These are phyloP conservation scores for Hanseniaspora clermontiae DNA, from an alignment of 805 yeast species.

Conservation along the genomic window DNA sequence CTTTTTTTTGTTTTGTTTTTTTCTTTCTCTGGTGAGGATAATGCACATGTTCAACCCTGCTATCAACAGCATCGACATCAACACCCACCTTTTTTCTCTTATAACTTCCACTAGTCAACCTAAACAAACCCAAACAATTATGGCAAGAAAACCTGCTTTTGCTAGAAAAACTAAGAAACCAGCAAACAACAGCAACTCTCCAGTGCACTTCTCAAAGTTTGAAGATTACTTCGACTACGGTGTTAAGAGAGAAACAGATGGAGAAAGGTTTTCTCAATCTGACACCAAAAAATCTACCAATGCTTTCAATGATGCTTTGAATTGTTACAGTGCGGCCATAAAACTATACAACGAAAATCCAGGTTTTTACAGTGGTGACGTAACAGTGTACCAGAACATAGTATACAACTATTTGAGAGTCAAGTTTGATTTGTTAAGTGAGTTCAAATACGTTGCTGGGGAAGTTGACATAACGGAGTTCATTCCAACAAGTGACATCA, in stretches of 20 bases:
- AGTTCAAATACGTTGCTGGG: constrained; percentile 24
- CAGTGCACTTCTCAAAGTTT: constrained; percentile 16
- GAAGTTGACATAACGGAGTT: constrained; percentile 24
- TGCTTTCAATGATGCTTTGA: constrained; percentile 22
- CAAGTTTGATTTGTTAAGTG: constrained; percentile 23
- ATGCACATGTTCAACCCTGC: too few species aligned
- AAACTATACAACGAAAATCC: background rate
- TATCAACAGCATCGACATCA: too few species aligned
- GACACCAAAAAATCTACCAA: constrained; percentile 25
- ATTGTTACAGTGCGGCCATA: constrained; percentile 27
- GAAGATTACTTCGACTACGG: constrained; percentile 27
- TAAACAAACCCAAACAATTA: background rate
- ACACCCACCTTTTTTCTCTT: too few species aligned
- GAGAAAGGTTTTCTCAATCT: constrained; percentile 28
- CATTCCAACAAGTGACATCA: constrained; percentile 17
- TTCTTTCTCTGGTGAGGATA: too few species aligned
- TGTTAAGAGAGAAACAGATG: constrained; percentile 25
- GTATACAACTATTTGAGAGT: constrained; percentile 25
- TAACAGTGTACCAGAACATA: constrained; percentile 28
- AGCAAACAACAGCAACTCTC: background rate
- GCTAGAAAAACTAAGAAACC: background rate
- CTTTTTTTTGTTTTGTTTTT: too few species aligned
- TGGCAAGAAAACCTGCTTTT: constrained; percentile 12
- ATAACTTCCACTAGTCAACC: background rate
- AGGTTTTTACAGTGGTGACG: constrained; percentile 18